A percentile compares a stretch with the other conserved stretches of the same genome.
These are phyloP conservation scores for Fusarium ramigenum DNA, from an alignment of 2,329 filamentous ascomycete species.

Conservation along the genomic window DNA sequence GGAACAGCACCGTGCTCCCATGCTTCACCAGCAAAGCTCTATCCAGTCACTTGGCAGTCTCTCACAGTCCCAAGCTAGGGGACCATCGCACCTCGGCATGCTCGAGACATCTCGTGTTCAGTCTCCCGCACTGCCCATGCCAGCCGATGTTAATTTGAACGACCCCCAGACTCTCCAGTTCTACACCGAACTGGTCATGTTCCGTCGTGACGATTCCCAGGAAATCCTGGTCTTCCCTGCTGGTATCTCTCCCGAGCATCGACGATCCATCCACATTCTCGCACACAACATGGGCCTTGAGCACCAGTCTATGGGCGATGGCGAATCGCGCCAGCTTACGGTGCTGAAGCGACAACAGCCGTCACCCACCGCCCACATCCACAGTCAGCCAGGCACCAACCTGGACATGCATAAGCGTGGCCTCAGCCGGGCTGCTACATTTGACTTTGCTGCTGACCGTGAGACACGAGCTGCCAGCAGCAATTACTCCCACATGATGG, in stretches of 20 bases:
- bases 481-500: slow-evolving; percentile 76
- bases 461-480: slow-evolving; percentile 72
- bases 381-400: slow-evolving; percentile 69
- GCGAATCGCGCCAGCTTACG: slow-evolving; percentile 88
- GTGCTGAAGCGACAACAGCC: slow-evolving; percentile 76
- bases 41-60: slow-evolving; percentile 79
- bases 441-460: slow-evolving; percentile 88
- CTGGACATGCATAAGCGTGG: slow-evolving; percentile 83
- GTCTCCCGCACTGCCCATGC: slow-evolving; percentile 20
- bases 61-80: slow-evolving; percentile 68
- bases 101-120: slow-evolving; percentile 1
- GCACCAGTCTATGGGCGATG: slow-evolving; percentile 88
- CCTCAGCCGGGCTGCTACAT: slow-evolving; percentile 93
- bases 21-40: slow-evolving; percentile 85
- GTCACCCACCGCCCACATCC: slow-evolving; percentile 63
- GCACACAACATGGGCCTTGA: slow-evolving; percentile 94
- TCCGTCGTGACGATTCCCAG: slow-evolving; percentile 80
- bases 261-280: slow-evolving; percentile 90
- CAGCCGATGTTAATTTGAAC: slow-evolving; percentile 84
- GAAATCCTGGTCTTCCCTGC: slow-evolving; percentile 88
- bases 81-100: slow-evolving; percentile 59
- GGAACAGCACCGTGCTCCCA: slow-evolving; percentile 87
- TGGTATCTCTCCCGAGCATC: slow-evolving; percentile 81
- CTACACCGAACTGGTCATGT: slow-evolving; percentile 89
- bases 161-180: slow-evolving; percentile 87